Evolutionary conservation across 306 rosid genomes (phyloP), one percentile per base, ranked within the genome.

Genomic region (Astragalus membranaceus): DNA sequence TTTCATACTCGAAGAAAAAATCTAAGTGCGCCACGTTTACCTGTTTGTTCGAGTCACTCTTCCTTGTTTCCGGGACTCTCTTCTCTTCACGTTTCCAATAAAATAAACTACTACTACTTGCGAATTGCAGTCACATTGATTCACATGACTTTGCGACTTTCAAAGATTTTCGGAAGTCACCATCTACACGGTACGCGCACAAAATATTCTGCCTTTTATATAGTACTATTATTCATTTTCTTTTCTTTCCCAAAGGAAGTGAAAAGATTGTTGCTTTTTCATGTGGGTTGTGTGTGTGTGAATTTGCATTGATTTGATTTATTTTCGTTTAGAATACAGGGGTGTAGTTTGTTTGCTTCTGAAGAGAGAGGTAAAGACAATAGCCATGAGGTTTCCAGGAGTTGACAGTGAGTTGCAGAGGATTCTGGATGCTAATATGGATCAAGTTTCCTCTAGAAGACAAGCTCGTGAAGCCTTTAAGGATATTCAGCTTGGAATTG

Each of bases 381-480:
- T 65, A 23, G 15, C 57, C 5, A 47, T 46, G 79, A 81, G 52
- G 81, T 47, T 92, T 39, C 81, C 60, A 0, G 96, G 91, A 14
- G 88, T 92, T 7, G 80, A 67, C 13, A 80, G 41, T 46, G 82
- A 85, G 44, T 65, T 88, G 86, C 88, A 80, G 56, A 86, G 76
- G 86, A 78, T 92, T 78, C 63, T 86, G 69, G 79, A 82, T 59
- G 80, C 90, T 52, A 79, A 84, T 2, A 86, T 85, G 96, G 96
- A 89, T 59, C 79, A 84, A 76, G 98, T 74, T 0, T 67, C 83
- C 0, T 80, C 96, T 67, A 88, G 98, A 86, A 86, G 90, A 60
- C 83, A 83, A 14, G 96, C 91, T 59, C 91, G 98, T 36, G 88
- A 86, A 64, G 86, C 96, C 58, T 82, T 92, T 64, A 92, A 86